Base-by-base conservation (phyloP, 768 basidiomycete species). In the Albatrellus ellisii region DNA sequence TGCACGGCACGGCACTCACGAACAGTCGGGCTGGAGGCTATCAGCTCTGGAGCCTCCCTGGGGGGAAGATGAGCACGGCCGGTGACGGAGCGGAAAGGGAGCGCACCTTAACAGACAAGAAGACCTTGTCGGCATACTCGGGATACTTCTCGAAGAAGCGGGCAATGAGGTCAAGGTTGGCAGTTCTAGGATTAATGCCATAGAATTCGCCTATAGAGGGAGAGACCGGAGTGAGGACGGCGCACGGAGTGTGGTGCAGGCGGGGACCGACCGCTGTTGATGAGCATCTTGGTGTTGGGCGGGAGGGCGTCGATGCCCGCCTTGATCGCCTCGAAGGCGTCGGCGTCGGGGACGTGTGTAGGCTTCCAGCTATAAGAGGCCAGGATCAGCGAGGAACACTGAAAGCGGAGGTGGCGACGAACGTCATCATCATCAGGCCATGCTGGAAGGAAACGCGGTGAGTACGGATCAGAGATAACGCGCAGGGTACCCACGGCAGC, bases 171-270 rank as follows among this genome's bases (percentile, higher is more conserved):
- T 68, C 54, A 6, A 76, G 55, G 52, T 75, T 75, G 8, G 63
- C 63, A 0, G 64, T 56, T 12, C 59, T 47, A 4, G 52, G 27
- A 27, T 67, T 59, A 25, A 58, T 53, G 0, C 68, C 74, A 46
- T 82, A 82, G 56, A 82, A 82, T 41, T 73, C 69, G 22, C 65
- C 76, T 64, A n/a, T n/a, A n/a, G n/a, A n/a, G 45, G n/a, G 14
- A 18, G 24, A 28, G 1, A 35, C 15, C 18, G 2, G 8, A 17
- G 4, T 26, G 18, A 11, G 4, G 22, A 6, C 27, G 24, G 20
- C 22, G 27, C 25, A 8, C 12, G 11, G 15, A 26, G 12, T n/a
- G 25, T 12, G 26, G 20, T 9, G 44, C 9, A 14, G 20, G 32
- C 9, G 11, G 21, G 7, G 27, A 48, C 59, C 9, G 47, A 65